These are phyloP conservation scores for Aspergillus fumigatus DNA, from an alignment of 2,329 filamentous ascomycete genomes.

Conservation along the genomic window DNA sequence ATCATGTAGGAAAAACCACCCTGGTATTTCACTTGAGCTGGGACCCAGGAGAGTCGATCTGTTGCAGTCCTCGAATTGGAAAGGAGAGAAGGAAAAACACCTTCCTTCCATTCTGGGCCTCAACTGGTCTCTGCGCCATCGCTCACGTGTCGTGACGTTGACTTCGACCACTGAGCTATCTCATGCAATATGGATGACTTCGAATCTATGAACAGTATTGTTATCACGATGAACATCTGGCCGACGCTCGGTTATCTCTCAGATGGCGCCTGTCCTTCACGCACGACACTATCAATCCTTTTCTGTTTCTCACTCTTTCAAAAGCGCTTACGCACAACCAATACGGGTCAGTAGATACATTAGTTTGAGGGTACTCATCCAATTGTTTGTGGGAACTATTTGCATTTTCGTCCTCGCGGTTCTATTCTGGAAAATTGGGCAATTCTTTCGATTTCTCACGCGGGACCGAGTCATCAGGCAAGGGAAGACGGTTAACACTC, in stretches of 20 bases:
- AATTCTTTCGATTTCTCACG: constrained; percentile 34
- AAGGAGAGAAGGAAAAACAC: not conserved
- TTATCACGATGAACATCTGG: constrained; percentile 17
- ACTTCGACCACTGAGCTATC: not conserved
- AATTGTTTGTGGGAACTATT: constrained; percentile 34
- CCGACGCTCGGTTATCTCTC: constrained; percentile 2
- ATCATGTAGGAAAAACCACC: too few species aligned
- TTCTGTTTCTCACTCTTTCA: constrained; percentile 20
- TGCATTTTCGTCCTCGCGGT: constrained; percentile 36
- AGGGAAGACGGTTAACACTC: constrained; percentile 27
- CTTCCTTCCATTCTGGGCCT: not conserved
- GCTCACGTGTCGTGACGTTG: not conserved
- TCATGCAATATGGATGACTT: not conserved
- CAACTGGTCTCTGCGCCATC: not conserved
- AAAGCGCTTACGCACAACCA: constrained; percentile 19
- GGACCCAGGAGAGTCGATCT: not conserved
- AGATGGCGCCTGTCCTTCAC: constrained; percentile 29
- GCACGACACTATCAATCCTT: constrained; percentile 23
- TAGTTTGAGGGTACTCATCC: constrained; percentile 25
- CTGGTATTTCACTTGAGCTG: too few species aligned
- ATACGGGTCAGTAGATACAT: constrained; percentile 23
- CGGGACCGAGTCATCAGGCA: constrained; percentile 27
- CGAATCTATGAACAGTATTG: constrained; percentile 10
- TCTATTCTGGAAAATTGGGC: constrained; percentile 37
- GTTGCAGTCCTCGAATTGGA: not conserved